Percentiles rank a stretch among this genome's conserved stretches.
Conservation (phyloP, 768 basidiomycete genomes). For the Lepiota venenata region DNA sequence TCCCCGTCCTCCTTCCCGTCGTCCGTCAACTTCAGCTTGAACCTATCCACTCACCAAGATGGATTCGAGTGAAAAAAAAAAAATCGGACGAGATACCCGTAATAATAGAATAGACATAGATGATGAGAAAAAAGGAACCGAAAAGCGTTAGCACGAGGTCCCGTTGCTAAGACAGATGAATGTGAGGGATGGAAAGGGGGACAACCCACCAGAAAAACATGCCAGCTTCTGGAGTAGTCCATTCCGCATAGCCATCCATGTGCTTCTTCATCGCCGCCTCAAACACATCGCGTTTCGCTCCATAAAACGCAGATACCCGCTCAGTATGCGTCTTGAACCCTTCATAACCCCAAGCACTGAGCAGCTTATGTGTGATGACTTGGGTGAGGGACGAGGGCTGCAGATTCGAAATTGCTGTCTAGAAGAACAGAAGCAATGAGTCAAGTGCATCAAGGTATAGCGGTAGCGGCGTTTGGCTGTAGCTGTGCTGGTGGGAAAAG, state of each 20-base stretch:
- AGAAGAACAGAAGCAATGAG: background rate
- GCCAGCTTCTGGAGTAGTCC: conserved; percentile 69
- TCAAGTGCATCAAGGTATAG: too few species aligned
- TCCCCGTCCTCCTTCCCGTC: conserved; percentile 41
- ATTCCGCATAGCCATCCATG: conserved; percentile 74
- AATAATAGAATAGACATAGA: background rate
- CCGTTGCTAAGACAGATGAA: background rate
- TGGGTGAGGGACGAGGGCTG: conserved; percentile 66
- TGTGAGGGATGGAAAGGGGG: conserved; percentile 9
- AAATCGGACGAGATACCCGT: background rate
- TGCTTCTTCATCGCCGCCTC: conserved; percentile 72
- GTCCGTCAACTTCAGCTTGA: conserved; percentile 54
- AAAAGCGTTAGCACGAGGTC: background rate
- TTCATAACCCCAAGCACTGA: conserved; percentile 72
- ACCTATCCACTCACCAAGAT: conserved; percentile 38
- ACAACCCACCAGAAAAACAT: conserved; percentile 91
- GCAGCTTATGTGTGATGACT: conserved; percentile 52
- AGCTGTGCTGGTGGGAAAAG: too few species aligned
- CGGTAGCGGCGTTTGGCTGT: too few species aligned
- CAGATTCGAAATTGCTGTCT: conserved; percentile 68
- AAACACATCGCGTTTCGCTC: conserved; percentile 71
- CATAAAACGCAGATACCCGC: conserved; percentile 71
- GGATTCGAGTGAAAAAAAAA: background rate
- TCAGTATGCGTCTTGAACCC: conserved; percentile 70
- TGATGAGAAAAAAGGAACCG: background rate